Evolutionary conservation across 768 basidiomycete species (phyloP).

Genomic region (Udeniomyces megalosporus): DNA sequence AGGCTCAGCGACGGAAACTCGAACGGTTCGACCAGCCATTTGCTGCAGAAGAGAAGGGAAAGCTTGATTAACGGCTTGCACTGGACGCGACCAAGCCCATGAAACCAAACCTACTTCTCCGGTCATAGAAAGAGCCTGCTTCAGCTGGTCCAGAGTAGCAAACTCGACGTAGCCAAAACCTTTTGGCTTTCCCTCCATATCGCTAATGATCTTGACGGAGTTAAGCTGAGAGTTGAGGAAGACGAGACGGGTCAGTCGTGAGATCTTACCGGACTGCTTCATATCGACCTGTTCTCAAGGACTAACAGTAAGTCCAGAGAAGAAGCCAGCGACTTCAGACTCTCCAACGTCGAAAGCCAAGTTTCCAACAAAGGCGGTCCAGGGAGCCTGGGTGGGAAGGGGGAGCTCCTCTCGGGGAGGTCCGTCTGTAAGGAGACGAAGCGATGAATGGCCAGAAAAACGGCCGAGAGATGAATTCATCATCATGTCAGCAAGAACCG

Average conservation of each 20-base stretch:
- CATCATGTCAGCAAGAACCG: too few species aligned
- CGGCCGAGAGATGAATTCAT: neutral
- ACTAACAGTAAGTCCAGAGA: constrained; percentile 31
- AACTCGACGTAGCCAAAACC: constrained; percentile 98
- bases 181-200: constrained; percentile 84
- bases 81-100: too few species aligned
- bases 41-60: constrained; percentile 31
- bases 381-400: constrained; percentile 87
- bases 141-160: constrained; percentile 64
- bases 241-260: neutral
- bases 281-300: too few species aligned
- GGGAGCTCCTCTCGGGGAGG: constrained; percentile 78
- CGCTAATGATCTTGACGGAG: constrained; percentile 81
- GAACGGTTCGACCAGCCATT: constrained; percentile 61
- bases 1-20: constrained; percentile 90
- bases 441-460: neutral
- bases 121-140: constrained; percentile 58
- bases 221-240: constrained; percentile 39
- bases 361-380: constrained; percentile 93
- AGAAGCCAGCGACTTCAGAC: constrained; percentile 62
- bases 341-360: constrained; percentile 84
- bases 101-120: constrained; percentile 41
- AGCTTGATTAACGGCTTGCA: too few species aligned
- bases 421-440: constrained; percentile 29
- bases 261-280: too few species aligned